phyloP scores from a whole-genome alignment of 192 early-diverging fungal genomes.

The Linnemannia exigua region DNA sequence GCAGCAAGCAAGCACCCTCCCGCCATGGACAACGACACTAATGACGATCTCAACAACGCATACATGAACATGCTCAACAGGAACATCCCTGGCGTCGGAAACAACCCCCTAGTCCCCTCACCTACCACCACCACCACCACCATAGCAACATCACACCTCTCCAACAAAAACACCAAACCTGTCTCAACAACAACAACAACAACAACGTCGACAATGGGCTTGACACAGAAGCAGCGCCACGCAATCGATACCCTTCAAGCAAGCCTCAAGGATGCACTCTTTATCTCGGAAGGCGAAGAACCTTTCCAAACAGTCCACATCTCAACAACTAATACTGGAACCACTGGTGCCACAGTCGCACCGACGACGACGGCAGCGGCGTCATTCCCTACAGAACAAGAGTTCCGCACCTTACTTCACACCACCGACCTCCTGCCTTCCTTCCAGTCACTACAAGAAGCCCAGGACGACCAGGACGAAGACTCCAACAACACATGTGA shows the following conservation, averaged over 20 bases:
- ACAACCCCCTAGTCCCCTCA: not conserved
- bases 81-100: constrained; percentile 47
- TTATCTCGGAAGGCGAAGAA: constrained; percentile 51
- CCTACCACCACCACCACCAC: not conserved
- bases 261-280: constrained; percentile 22
- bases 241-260: constrained; percentile 32
- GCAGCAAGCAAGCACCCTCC: no score
- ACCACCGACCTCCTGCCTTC: not conserved
- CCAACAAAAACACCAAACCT: not conserved
- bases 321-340: not conserved
- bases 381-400: constrained; percentile 16
- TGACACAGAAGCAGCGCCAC: constrained; percentile 14
- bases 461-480: not conserved
- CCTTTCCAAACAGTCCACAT: constrained; percentile 35
- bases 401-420: constrained; percentile 17
- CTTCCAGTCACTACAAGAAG: not conserved
- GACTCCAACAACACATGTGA: constrained; percentile 12
- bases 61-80: constrained; percentile 50
- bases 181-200: not conserved
- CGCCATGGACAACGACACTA: not conserved
- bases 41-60: constrained; percentile 13
- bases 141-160: not conserved
- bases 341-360: not conserved
- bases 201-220: not conserved
- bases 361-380: not conserved